Base-by-base conservation (phyloP, 2,329 filamentous ascomycete species). In the Penicillium sp. region DNA sequence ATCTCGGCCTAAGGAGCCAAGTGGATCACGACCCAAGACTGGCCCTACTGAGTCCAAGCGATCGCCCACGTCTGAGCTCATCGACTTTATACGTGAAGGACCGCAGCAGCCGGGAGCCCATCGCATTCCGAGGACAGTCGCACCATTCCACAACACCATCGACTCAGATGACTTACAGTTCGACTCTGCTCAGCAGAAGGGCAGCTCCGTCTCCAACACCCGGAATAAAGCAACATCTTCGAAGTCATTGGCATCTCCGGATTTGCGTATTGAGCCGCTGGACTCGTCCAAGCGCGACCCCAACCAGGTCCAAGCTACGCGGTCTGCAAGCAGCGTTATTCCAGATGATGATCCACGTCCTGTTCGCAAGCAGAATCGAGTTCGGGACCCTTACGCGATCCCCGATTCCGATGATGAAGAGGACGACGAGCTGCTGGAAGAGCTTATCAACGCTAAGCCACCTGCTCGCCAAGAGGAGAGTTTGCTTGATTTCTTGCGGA, bases 71-170 rank as follows among this genome's bases (percentile, higher is more conserved):
- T 88, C 89, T 12, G 94, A 96, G 55, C 76, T 99, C 52, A 96
- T 96, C 60, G 92, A 97, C 68, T 97, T 99, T 70, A 95, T 99
- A 59, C 86, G 92, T 42, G 86, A 90, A 67, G 93, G 92, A 0
- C 91, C 91, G 3, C 87, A 89, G 0, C 81, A 76, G 55, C 69
- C 76, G 42, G 79, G 80, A 24, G 82, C 82, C 57, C 88, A 85
- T 53, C 85, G 89, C 23, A 94, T 95, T 56, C 88, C 90, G 39
- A 85, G 89, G 16, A 84, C 83, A n/a, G 86, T 94, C 12, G 90
- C 91, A 9, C 90, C 91, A 1, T 95, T 95, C 77, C 82, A 90
- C 49, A 86, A 82, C 33, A 93, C 90, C 0, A 88, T 92, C 80
- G 91, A 95, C 69, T 92, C 89, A 10, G 90, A 95, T 62, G 88